Evolutionary conservation across 495 filamentous ascomycete species (phyloP).

Genomic region (Xylaria grammica): DNA sequence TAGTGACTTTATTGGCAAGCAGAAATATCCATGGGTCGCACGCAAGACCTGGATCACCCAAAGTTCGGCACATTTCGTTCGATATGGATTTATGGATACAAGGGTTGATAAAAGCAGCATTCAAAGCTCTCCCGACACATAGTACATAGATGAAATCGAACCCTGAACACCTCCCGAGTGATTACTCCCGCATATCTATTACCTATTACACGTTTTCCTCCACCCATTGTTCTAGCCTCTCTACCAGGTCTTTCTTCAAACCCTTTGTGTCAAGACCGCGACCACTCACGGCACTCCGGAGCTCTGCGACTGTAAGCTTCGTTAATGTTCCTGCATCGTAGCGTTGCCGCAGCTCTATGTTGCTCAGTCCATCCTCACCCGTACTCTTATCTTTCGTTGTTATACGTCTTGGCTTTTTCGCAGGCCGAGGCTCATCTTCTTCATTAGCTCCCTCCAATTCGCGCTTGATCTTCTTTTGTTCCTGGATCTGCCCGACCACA

Average conservation of each 20-base stretch:
- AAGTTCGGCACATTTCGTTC: too few relatives aligned
- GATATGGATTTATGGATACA: too few relatives aligned
- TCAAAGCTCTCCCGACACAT: too few relatives aligned
- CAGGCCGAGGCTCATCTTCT: slow-evolving; percentile 43
- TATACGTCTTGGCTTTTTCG: slow-evolving; percentile 45
- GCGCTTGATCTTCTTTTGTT: slow-evolving; percentile 46
- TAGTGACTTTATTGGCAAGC: too few relatives aligned
- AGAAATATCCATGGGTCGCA: too few relatives aligned
- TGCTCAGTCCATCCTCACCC: slow-evolving; percentile 50
- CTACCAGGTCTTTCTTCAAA: slow-evolving; percentile 80
- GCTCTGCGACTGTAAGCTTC: slow-evolving; percentile 72
- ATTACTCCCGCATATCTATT: background rate
- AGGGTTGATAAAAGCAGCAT: too few relatives aligned
- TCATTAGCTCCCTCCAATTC: slow-evolving; percentile 43
- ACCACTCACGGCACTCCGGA: slow-evolving; percentile 70
- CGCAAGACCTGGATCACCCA: too few relatives aligned
- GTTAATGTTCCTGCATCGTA: slow-evolving; percentile 64
- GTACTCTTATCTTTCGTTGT: slow-evolving; percentile 27
- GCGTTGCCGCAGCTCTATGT: slow-evolving; percentile 60
- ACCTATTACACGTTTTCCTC: slow-evolving; percentile 61
- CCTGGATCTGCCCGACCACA: slow-evolving; percentile 28
- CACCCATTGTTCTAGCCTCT: slow-evolving; percentile 77
- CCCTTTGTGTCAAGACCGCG: slow-evolving; percentile 67
- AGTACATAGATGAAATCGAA: background rate
- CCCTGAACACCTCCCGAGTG: background rate